phyloP scores from a whole-genome alignment of 768 basidiomycete species.

The Boletus fagicola region DNA sequence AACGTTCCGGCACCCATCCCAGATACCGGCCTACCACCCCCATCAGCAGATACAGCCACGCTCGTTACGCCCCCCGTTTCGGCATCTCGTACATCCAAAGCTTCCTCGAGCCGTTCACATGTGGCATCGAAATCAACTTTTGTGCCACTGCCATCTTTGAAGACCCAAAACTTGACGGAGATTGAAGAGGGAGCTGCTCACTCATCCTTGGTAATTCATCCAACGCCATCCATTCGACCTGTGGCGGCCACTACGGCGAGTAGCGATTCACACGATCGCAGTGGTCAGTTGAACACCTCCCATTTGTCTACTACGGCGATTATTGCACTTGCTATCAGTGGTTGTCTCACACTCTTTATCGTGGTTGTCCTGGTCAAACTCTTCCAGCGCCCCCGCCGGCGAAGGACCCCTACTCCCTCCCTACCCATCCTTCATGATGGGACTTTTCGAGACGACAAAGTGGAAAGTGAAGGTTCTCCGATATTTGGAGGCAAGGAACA shows the following conservation, averaged over 20 bases:
- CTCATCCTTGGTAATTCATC: conserved; percentile 6
- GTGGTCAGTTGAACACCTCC: conserved; percentile 15
- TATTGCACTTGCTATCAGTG: conserved; percentile 52
- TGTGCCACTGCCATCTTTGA: conserved; percentile 29
- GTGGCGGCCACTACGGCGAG: not conserved
- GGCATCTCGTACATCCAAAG: conserved; percentile 23
- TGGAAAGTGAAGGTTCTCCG: conserved; percentile 58
- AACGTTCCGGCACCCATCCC: conserved; percentile 31
- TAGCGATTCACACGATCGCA: not conserved
- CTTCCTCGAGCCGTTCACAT: conserved; percentile 11
- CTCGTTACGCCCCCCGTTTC: conserved; percentile 5
- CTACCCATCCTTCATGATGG: conserved; percentile 67
- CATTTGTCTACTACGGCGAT: conserved; percentile 50
- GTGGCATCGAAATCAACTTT: conserved; percentile 24
- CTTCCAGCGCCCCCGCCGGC: conserved; percentile 49
- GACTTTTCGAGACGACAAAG: conserved; percentile 45
- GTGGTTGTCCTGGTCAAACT: conserved; percentile 47
- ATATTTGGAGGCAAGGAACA: conserved; percentile 77
- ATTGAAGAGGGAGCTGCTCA: conserved; percentile 16
- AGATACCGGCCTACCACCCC: conserved; percentile 33
- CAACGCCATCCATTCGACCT: conserved; percentile 9
- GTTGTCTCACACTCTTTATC: conserved; percentile 47
- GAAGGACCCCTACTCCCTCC: conserved; percentile 64
- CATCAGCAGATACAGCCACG: conserved; percentile 13
- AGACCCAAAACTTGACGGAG: conserved; percentile 27